Evolutionary conservation across 805 yeast genomes (phyloP), one percentile per base, ranked within the genome.

Genomic region (Saccharomycopsis amapae): DNA sequence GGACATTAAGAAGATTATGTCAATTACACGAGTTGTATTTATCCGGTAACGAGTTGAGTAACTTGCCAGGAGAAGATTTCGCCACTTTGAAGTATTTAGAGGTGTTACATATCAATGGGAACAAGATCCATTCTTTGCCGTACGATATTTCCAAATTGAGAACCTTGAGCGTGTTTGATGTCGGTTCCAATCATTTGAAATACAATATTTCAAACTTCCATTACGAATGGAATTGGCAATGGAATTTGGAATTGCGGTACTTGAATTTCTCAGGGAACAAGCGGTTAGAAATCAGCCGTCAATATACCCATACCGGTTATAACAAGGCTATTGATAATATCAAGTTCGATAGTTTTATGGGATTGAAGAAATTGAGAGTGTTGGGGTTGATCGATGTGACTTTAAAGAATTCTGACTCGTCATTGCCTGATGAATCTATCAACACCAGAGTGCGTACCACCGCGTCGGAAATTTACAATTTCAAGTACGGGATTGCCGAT

Each of bases 181-280:
- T 86, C 15, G 95, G 97, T 3, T 85, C 94, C 2, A 93, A 93
- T 61, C 81, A 80, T 50, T 68, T 93, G 63, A 85, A 88, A 57
- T 93, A 93, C 63, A 93, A 93, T 56, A 87, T 90, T 46, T 83
- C 93, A 2, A 93, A 93, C 62, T 85, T 88, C 75, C 94, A 93
- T 13, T 90, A 86, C 59, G 98, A 93, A 61, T 93, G 97, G 97
- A 93, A 87, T 63, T 93, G 98, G 98, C 80, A 83, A 56, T 80
- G 79, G 68, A 93, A 93, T 59, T 68, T 73, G 44, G 76, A 78
- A 35, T 68, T 93, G 62, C 78, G 72, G 54, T 88, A 83, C 56
- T 72, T 93, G 59, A 93, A 90, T 61, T 81, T 93, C 47, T 87
- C 97, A 0, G 97, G 97, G 32, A 93, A 93, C 60, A 83, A 84